Conservation (phyloP, 2,329 filamentous ascomycete species). For the Lachnellula hyalina region DNA sequence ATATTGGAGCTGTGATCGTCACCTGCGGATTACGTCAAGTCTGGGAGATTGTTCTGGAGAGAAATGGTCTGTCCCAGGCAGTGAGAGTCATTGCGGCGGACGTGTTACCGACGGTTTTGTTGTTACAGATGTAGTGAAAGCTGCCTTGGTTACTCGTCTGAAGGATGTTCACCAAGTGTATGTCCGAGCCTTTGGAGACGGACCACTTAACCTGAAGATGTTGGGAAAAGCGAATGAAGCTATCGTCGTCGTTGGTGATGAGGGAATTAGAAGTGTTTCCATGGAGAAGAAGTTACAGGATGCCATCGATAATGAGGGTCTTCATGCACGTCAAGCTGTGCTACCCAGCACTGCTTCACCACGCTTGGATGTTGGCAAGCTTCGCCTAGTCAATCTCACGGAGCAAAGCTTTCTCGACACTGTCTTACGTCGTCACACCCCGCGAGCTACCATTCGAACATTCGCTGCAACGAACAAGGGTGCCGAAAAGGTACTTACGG, state of each 20-base stretch:
- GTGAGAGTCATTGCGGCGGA: conserved; percentile 48
- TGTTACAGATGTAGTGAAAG: conserved; percentile 48
- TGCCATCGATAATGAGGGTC: conserved; percentile 37
- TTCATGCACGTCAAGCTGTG: conserved; percentile 43
- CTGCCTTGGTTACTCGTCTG: conserved; percentile 39
- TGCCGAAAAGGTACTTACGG: conserved; percentile 45
- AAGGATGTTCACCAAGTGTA: conserved; percentile 30
- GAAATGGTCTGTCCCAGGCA: conserved; percentile 34
- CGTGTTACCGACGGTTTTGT: conserved; percentile 43
- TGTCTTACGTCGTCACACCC: conserved; percentile 11
- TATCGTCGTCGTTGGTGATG: conserved; percentile 49
- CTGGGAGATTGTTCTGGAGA: conserved; percentile 50
- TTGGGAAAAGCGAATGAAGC: conserved; percentile 46
- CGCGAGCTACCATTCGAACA: conserved; percentile 23
- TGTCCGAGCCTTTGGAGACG: conserved; percentile 57
- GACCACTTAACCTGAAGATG: conserved; percentile 54
- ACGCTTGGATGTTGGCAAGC: conserved; percentile 37
- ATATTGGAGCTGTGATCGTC: conserved; percentile 45
- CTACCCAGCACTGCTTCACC: conserved; percentile 36
- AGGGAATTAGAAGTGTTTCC: conserved; percentile 40
- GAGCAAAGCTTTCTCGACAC: conserved; percentile 16
- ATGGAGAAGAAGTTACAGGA: conserved; percentile 45
- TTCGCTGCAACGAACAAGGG: conserved; percentile 41
- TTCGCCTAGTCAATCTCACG: conserved; percentile 36
- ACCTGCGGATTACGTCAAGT: conserved; percentile 49